phyloP scores from a whole-genome alignment of 257 asterid species.

The Solanum habrochaites region DNA sequence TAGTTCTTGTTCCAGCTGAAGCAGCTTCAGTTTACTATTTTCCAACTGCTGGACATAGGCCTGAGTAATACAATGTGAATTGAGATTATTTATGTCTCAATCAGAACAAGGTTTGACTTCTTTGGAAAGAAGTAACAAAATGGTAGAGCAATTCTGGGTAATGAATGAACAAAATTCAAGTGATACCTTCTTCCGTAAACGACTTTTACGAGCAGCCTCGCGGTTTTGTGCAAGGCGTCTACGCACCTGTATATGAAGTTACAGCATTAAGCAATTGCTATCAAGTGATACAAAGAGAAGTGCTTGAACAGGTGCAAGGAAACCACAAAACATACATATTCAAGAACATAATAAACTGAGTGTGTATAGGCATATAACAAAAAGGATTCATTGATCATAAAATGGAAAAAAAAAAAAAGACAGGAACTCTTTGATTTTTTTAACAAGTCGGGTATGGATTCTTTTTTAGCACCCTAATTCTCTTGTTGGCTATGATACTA shows the following conservation, averaged over 20 bases:
- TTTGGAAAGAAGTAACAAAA: background rate
- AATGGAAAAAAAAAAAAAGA: background rate
- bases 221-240: slow-evolving; percentile 98
- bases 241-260: slow-evolving; percentile 32
- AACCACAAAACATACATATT: background rate
- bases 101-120: background rate
- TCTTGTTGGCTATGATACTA: background rate
- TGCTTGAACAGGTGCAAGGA: background rate
- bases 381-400: background rate
- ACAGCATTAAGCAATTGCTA: background rate
- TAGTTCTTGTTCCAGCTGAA: slow-evolving; percentile 90
- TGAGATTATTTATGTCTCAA: background rate
- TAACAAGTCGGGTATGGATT: background rate
- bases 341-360: background rate
- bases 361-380: background rate
- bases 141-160: background rate
- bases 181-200: slow-evolving; percentile 65
- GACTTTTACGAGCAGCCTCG: slow-evolving; percentile 96
- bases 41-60: slow-evolving; percentile 96
- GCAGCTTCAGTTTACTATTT: slow-evolving; percentile 52
- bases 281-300: background rate
- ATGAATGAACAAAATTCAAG: background rate
- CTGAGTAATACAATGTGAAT: slow-evolving; percentile 19
- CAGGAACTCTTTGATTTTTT: background rate
- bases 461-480: background rate